A percentile compares a stretch with the other conserved stretches of the same genome.
These are phyloP conservation scores for Fusarium avenaceum DNA, from an alignment of 2,329 filamentous ascomycete species.

Conservation along the genomic window DNA sequence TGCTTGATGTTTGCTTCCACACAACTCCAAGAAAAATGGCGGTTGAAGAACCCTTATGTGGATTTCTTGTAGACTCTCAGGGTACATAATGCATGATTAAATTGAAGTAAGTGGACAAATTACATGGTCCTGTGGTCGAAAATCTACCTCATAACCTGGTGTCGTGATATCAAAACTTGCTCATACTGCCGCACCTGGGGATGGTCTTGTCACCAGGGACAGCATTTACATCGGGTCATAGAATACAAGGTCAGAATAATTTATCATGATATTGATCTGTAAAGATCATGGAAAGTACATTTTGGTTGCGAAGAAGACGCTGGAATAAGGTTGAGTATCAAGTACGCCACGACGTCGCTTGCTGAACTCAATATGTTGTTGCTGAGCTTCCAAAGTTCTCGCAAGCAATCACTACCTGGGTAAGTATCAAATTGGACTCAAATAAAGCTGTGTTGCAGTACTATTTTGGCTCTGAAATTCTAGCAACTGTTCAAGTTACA, in stretches of 20 bases:
- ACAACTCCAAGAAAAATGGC: not conserved
- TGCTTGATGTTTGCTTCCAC: not conserved
- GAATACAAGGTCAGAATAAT: accelerated
- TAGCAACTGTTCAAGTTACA: too few relatives aligned
- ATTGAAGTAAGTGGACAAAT: not conserved
- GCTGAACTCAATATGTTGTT: slow-evolving; percentile 5
- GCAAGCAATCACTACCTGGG: not conserved
- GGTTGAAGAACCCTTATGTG: slow-evolving; percentile 13
- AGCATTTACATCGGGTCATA: not conserved
- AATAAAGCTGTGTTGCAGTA: not conserved
- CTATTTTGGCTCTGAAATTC: too few relatives aligned
- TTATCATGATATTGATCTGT: not conserved
- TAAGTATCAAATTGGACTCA: too few relatives aligned
- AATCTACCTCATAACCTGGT: slow-evolving; percentile 8
- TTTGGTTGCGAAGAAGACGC: not conserved
- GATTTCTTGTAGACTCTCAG: not conserved
- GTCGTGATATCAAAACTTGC: slow-evolving; percentile 49
- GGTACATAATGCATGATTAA: slow-evolving; percentile 4
- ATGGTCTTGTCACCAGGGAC: not conserved
- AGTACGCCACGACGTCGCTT: slow-evolving; percentile 19
- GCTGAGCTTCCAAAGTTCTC: not conserved
- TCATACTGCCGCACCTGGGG: slow-evolving; percentile 50
- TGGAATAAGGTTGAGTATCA: not conserved
- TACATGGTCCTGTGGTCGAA: not conserved
- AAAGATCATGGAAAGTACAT: not conserved